A percentile compares a stretch with the other conserved stretches of the same genome.
phyloP scores from a whole-genome alignment of 2,329 filamentous ascomycete species.

The Cytospora piceae region DNA sequence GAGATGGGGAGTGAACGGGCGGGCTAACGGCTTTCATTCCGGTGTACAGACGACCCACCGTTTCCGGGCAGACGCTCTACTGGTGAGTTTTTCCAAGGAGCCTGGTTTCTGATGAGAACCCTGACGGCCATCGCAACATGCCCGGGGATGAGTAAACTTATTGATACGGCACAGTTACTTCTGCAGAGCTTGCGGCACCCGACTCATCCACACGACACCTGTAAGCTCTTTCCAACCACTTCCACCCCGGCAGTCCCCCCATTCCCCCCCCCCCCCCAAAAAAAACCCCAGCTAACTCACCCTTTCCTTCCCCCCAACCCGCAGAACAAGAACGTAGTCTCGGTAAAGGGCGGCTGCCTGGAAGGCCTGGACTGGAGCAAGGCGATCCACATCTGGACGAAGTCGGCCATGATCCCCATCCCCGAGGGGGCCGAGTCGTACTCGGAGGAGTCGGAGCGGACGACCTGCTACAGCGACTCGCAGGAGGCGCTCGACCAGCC shows the following conservation, averaged over 20 bases:
- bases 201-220: conserved; percentile 64
- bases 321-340: conserved; percentile 62
- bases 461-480: conserved; percentile 47
- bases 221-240: too few species aligned
- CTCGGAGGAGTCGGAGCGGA: conserved; percentile 53
- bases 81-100: conserved; percentile 49
- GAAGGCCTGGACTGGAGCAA: conserved; percentile 63
- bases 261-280: background rate
- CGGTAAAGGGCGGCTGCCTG: conserved; percentile 70
- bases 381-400: conserved; percentile 71
- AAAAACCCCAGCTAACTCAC: background rate
- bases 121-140: background rate
- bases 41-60: conserved; percentile 55
- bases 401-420: conserved; percentile 65
- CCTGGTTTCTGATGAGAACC: background rate
- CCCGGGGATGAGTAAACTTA: conserved; percentile 1
- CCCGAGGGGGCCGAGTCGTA: conserved; percentile 64
- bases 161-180: conserved; percentile 56
- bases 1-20: background rate
- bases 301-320: background rate
- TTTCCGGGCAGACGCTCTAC: conserved; percentile 59
- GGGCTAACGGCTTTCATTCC: conserved; percentile 25
- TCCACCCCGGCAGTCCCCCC: too few species aligned
- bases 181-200: conserved; percentile 67
- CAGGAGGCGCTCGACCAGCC: conserved; percentile 56